Conservation (phyloP, 2,329 filamentous ascomycete species). For the Aspergillus intermedius region DNA sequence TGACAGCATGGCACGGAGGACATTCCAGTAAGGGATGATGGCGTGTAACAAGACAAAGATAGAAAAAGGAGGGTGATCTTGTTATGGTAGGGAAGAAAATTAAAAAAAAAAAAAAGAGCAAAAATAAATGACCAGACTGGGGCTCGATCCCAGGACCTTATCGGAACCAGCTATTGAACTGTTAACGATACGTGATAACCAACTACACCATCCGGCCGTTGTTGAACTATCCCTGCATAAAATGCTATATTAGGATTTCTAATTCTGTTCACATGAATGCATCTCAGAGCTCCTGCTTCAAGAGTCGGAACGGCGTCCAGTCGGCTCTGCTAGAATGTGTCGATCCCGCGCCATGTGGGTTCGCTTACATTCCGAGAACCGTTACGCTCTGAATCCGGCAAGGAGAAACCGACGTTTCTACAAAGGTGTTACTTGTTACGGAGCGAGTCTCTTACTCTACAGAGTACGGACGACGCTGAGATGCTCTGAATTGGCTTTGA, state of each 20-base stretch:
- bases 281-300: no score
- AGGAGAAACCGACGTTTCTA: neutral
- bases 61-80: neutral
- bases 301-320: neutral
- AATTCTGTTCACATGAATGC: no score
- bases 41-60: neutral
- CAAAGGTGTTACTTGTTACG: neutral
- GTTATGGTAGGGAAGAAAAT: neutral
- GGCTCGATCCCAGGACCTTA: constrained; percentile 2
- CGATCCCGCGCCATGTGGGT: neutral
- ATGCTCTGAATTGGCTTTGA: no score
- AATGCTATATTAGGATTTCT: no score
- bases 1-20: no score
- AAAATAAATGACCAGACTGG: constrained; percentile 1
- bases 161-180: constrained; percentile 3
- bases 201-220: constrained; percentile 25
- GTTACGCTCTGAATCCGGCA: neutral
- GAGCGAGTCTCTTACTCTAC: no score
- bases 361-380: neutral
- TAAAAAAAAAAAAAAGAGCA: neutral
- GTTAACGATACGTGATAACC: constrained; percentile 30
- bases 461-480: no score
- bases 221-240: fast-evolving
- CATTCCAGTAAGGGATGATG: neutral
- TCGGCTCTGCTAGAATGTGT: neutral